Evolutionary conservation across 2,329 filamentous ascomycete species (phyloP).

Genomic region (Metarhizium brunneum): DNA sequence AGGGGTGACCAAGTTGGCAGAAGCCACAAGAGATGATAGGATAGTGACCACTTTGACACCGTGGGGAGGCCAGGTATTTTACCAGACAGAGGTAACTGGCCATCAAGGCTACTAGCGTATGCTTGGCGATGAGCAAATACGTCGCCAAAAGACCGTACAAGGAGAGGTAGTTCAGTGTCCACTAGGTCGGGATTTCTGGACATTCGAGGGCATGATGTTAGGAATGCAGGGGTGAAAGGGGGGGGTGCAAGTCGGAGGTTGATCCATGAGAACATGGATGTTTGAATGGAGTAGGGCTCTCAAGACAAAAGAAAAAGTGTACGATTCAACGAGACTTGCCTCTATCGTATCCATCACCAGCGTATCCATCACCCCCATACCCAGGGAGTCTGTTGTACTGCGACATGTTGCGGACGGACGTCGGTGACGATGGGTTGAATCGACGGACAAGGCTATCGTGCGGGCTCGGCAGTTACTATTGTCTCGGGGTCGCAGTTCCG

Average conservation of each 20-base stretch:
- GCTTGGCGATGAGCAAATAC: background rate
- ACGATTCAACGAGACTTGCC: background rate
- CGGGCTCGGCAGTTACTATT: background rate
- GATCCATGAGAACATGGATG: background rate
- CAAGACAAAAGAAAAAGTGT: background rate
- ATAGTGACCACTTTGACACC: background rate
- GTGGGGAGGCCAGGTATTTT: no score
- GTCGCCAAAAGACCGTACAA: background rate
- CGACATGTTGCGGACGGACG: background rate
- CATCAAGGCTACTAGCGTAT: background rate
- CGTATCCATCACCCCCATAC: background rate
- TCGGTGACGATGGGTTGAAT: background rate
- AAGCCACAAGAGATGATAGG: no score
- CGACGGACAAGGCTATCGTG: background rate
- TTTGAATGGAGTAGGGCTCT: background rate
- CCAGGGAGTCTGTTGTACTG: background rate
- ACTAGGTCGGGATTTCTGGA: no score
- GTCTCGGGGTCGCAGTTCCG: no score
- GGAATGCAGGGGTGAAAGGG: background rate
- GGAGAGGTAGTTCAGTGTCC: background rate
- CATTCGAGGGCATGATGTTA: background rate
- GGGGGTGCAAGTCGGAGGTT: background rate
- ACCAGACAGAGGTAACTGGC: background rate
- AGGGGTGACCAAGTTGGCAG: background rate
- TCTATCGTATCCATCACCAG: background rate